phyloP scores from a whole-genome alignment of 257 asterid species.

The Fraxinus quadrangulata region DNA sequence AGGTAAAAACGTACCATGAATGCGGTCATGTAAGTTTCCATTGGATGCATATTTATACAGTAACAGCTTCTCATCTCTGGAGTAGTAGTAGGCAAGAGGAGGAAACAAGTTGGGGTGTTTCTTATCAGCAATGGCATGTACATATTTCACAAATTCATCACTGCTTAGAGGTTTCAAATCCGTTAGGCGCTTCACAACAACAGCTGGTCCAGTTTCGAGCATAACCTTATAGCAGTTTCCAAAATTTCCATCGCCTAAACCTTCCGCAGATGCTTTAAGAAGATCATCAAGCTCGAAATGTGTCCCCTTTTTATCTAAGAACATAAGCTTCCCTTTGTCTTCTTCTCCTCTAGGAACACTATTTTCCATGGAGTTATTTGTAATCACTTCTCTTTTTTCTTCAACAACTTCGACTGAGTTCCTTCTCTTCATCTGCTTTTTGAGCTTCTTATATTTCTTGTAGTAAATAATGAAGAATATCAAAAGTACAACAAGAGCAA shows the following conservation, averaged over 20 bases:
- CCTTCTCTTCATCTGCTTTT: conserved; percentile 27
- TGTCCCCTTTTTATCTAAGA: conserved; percentile 31
- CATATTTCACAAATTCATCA: conserved; percentile 61
- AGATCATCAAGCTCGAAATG: conserved; percentile 65
- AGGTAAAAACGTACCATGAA: conserved; percentile 49
- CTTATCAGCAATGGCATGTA: conserved; percentile 47
- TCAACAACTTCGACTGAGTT: conserved; percentile 9
- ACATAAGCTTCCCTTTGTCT: conserved; percentile 53
- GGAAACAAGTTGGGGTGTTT: conserved; percentile 74
- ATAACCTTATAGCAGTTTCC: conserved; percentile 73
- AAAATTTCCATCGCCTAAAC: conserved; percentile 68
- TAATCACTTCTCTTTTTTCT: conserved; percentile 30
- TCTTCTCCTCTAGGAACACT: conserved; percentile 24
- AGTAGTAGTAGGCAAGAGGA: conserved; percentile 55
- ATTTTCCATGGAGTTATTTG: conserved; percentile 30
- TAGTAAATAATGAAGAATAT: conserved; percentile 51
- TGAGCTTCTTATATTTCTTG: conserved; percentile 54
- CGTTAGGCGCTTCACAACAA: conserved; percentile 67
- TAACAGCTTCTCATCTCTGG: conserved; percentile 68
- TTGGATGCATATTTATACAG: conserved; percentile 50
- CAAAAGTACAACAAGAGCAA: conserved; percentile 42
- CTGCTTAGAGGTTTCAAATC: conserved; percentile 65
- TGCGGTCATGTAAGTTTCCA: conserved; percentile 61
- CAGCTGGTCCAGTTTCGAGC: conserved; percentile 49
- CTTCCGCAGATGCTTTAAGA: conserved; percentile 74